Evolutionary conservation across 306 rosid genomes (phyloP).

Genomic region (Vigna unguiculata): DNA sequence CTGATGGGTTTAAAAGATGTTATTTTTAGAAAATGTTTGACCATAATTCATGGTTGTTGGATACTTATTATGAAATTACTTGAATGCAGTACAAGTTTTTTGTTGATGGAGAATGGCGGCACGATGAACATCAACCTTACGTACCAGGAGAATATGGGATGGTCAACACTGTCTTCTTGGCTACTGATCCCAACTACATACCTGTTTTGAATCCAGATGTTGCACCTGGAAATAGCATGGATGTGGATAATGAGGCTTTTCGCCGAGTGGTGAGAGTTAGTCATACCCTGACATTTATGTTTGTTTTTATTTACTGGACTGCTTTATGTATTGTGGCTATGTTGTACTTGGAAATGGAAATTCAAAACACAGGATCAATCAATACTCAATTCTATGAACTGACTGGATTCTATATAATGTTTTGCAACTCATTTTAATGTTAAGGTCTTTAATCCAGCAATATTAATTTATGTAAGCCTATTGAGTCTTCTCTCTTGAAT

Average conservation of each 20-base stretch:
- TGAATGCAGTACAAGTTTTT: constrained; percentile 87
- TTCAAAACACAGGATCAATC: neutral
- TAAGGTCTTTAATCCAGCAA: constrained; percentile 18
- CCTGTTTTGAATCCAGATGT: constrained; percentile 56
- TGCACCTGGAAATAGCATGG: constrained; percentile 77
- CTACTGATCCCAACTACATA: constrained; percentile 75
- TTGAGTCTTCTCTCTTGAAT: constrained; percentile 21
- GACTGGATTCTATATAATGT: neutral
- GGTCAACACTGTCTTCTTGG: constrained; percentile 76
- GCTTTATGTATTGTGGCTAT: constrained; percentile 15
- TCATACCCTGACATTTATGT: constrained; percentile 22
- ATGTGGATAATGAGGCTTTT: constrained; percentile 84
- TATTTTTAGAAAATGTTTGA: neutral
- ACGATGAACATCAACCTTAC: constrained; percentile 80
- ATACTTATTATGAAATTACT: constrained; percentile 39
- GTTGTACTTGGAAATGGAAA: constrained; percentile 34
- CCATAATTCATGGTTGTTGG: constrained; percentile 22
- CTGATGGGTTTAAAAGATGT: constrained; percentile 4
- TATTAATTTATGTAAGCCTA: constrained; percentile 13
- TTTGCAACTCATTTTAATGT: constrained; percentile 15
- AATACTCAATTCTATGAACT: constrained; percentile 5
- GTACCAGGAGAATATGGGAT: constrained; percentile 79
- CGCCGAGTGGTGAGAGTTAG: constrained; percentile 71
- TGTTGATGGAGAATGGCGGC: constrained; percentile 96
- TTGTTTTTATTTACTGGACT: constrained; percentile 10